Base-by-base conservation (phyloP, 805 yeast species). In the Candida vartiovaarae region DNA sequence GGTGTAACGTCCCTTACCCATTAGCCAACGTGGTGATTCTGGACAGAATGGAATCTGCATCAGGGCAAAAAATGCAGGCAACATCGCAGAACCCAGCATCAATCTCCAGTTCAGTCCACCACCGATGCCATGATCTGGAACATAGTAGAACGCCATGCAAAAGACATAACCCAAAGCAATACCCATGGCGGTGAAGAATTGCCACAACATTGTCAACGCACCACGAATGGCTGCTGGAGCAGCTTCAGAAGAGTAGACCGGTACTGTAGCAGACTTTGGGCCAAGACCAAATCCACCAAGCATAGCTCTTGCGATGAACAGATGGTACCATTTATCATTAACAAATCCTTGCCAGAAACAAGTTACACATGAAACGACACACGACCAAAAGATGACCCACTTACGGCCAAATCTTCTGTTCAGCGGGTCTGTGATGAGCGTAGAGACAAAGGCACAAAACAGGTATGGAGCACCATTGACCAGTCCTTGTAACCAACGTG, bases 1-100 rank as follows among this genome's bases (percentile, higher is more conserved):
- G 5, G 10, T 32, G 53, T 79, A 84, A 53, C 83, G 70, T 4
- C 70, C 79, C 58, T 79, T 78, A 63, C 84, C 86, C 84, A 82
- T 78, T 47, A 80, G 67, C 88, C 88, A 82, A 63, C 86, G 71
- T 35, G 89, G 89, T 3, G 85, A 79, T 56, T 82, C 89, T 6
- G 88, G 87, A 47, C 82, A 80, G 56, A 75, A 78, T 31, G 80
- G 82, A 39, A 82, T 74, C 60, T 80, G 87, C 45, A 67, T 53
- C 46, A 76, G 62, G 7, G 82, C 83, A 44, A 76, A 57, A 36
- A 79, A 53, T 0, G 89, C 86, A 1, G 88, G 88, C 33, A 82
- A 63, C 68, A 75, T 69, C 6, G 87, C 88, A 24, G 81, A 74
- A 7, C 76, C 85, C 40, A 82, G 64, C 84, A 80, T 82, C 44